These are phyloP conservation scores for Ascoidea tarda DNA, from an alignment of 805 yeast genomes.

Conservation along the genomic window DNA sequence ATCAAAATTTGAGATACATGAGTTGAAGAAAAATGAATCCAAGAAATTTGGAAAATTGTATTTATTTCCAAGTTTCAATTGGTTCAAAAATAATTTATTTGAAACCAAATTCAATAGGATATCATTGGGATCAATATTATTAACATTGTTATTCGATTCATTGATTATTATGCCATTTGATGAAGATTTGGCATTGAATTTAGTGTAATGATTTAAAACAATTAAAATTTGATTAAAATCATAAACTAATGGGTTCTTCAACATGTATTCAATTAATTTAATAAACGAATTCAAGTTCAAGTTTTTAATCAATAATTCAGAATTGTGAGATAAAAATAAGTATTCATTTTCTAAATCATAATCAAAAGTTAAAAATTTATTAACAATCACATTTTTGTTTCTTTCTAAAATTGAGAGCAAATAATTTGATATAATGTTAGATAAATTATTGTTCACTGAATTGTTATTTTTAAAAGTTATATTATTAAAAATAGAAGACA, in stretches of 20 bases:
- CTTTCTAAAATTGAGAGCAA: neutral
- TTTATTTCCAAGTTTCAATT: neutral
- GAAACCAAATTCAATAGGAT: conserved; percentile 1
- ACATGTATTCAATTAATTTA: conserved; percentile 1
- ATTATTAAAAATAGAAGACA: neutral
- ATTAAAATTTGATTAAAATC: neutral
- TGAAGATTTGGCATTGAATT: neutral
- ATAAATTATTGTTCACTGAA: neutral
- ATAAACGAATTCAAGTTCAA: conserved; percentile 1
- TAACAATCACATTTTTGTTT: neutral
- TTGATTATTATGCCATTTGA: neutral
- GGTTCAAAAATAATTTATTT: neutral
- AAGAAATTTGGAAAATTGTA: neutral
- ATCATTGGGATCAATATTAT: neutral
- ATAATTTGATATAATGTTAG: neutral
- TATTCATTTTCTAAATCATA: no score
- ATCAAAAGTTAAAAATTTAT: neutral
- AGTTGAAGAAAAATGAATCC: conserved; percentile 3
- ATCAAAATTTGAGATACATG: conserved; percentile 3
- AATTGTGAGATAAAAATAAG: neutral
- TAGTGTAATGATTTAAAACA: neutral
- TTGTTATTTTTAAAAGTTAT: neutral
- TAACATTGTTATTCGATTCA: neutral
- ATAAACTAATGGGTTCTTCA: neutral
- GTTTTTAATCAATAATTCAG: conserved; percentile 2